phyloP scores from a whole-genome alignment of 2,329 filamentous ascomycete genomes.

The Arthrobotrys pseudoclavata region DNA sequence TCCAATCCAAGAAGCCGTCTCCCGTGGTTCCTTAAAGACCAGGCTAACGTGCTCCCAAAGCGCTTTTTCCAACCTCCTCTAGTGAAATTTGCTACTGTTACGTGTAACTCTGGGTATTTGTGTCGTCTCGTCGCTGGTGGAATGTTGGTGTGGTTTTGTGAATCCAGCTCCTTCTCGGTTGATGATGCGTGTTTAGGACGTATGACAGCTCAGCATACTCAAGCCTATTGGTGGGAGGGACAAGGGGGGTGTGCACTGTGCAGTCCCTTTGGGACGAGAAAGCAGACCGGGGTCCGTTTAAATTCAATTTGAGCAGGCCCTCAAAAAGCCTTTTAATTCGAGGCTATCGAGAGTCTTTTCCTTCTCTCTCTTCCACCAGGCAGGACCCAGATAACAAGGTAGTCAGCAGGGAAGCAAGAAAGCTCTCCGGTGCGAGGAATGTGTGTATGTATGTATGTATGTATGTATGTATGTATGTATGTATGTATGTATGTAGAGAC shows the following conservation, averaged over 20 bases:
- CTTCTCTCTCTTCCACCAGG: background rate
- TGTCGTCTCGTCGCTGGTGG: conserved; percentile 55
- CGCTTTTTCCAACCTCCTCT: conserved; percentile 49
- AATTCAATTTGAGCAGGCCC: conserved; percentile 41
- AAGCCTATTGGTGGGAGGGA: conserved; percentile 59
- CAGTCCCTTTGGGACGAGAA: conserved; percentile 53
- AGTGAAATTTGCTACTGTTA: conserved; percentile 47
- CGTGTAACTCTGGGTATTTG: conserved; percentile 47
- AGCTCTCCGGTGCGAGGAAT: conserved; percentile 9
- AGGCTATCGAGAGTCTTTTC: conserved; percentile 19
- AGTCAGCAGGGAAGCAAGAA: conserved; percentile 1
- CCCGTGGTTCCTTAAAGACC: conserved; percentile 31
- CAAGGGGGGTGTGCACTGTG: conserved; percentile 47
- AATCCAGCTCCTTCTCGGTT: conserved; percentile 56
- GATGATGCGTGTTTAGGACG: conserved; percentile 59
- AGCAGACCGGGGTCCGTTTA: conserved; percentile 36
- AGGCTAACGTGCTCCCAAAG: conserved; percentile 34
- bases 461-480: conserved; percentile 11
- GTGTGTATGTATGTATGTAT: no score
- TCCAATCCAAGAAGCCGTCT: conserved; percentile 26
- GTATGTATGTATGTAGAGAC: conserved; percentile 13
- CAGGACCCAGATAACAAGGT: conserved; percentile 17
- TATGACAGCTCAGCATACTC: conserved; percentile 60
- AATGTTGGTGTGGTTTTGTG: conserved; percentile 43
- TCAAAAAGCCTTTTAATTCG: conserved; percentile 7